These are phyloP conservation scores for Manihot esculenta DNA, from an alignment of 441 rosid species.

Conservation along the genomic window DNA sequence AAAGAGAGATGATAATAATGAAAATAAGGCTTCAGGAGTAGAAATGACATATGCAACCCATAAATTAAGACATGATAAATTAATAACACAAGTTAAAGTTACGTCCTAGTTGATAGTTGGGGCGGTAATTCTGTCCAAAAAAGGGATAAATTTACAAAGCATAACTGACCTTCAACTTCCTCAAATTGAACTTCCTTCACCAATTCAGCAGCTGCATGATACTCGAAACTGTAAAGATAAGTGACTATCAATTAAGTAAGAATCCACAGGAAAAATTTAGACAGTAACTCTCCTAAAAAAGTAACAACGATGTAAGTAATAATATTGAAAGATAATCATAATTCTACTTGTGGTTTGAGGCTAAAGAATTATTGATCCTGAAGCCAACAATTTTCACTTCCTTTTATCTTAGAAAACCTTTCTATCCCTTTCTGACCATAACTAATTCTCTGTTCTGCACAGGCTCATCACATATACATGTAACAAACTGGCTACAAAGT, in stretches of 20 bases:
- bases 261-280: not conserved
- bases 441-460: not conserved
- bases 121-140: not conserved
- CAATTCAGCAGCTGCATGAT: conserved; percentile 71
- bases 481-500: not conserved
- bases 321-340: not conserved
- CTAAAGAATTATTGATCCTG: not conserved
- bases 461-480: not conserved
- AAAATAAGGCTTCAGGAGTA: conserved; percentile 25
- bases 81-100: not conserved
- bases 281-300: not conserved
- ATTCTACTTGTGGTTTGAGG: not conserved
- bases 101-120: not conserved
- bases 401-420: not conserved
- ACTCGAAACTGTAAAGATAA: conserved; percentile 61
- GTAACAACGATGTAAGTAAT: no score
- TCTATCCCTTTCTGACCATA: not conserved
- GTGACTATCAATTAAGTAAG: not conserved
- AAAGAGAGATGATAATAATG: not conserved
- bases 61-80: not conserved
- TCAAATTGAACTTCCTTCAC: conserved; percentile 79
- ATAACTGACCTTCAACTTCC: conserved; percentile 65
- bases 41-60: conserved; percentile 2
- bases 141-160: not conserved
- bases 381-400: not conserved